phyloP scores from a whole-genome alignment of 495 filamentous ascomycete species.

The Aspergillus biplanus region DNA sequence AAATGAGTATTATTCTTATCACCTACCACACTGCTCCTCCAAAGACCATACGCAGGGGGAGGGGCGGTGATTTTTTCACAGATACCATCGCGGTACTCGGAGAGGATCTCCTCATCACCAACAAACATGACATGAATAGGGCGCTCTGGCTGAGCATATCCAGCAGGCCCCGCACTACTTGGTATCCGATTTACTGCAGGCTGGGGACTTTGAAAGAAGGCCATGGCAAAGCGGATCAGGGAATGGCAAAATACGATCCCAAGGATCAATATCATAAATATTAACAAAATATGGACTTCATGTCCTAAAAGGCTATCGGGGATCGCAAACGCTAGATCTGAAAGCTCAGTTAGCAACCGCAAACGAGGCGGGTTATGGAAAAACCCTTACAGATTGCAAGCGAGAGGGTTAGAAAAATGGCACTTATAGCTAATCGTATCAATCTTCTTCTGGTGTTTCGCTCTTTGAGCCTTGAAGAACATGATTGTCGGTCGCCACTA shows the following conservation, averaged over 20 bases:
- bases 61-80: slow-evolving; percentile 53
- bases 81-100: slow-evolving; percentile 20
- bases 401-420: slow-evolving; percentile 54
- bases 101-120: slow-evolving; percentile 63
- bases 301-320: slow-evolving; percentile 54
- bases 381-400: slow-evolving; percentile 61
- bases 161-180: slow-evolving; percentile 49
- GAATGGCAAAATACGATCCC: slow-evolving; percentile 81
- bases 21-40: slow-evolving; percentile 81
- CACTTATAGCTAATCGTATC: slow-evolving; percentile 59
- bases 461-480: slow-evolving; percentile 57
- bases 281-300: slow-evolving; percentile 74
- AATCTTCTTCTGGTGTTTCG: slow-evolving; percentile 57
- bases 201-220: slow-evolving; percentile 47
- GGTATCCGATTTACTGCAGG: slow-evolving; percentile 32
- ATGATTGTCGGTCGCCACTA: slow-evolving; percentile 36
- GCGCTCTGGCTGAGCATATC: slow-evolving; percentile 61
- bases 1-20: not conserved
- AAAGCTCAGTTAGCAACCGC: slow-evolving; percentile 15
- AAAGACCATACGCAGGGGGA: slow-evolving; percentile 87
- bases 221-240: slow-evolving; percentile 71
- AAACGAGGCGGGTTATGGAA: not conserved
- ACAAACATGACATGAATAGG: slow-evolving; percentile 67
- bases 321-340: slow-evolving; percentile 72
- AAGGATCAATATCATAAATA: slow-evolving; percentile 71